Evolutionary conservation across 306 rosid species (phyloP), one percentile per base, ranked within the genome.

Genomic region (Begonia fuchsioides): DNA sequence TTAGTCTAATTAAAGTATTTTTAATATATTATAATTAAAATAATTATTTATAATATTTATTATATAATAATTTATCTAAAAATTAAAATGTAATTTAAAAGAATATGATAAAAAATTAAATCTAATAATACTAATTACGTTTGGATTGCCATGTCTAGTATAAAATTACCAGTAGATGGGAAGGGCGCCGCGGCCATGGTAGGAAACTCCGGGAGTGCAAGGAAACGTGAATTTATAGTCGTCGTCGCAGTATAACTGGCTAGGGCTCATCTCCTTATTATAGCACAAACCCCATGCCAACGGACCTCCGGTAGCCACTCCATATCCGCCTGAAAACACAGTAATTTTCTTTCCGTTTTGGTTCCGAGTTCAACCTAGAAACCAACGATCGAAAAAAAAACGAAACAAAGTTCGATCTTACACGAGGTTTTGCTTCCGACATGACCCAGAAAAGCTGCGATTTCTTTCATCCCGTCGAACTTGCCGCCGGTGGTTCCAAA

Each of bases 231-330:
- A 48, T 58, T 88, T 88, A 81, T 41, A 83, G 61, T 70, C 74
- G 26, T 88, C 97, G 47, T 88, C 95, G 54, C 97, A 88, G 63
- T 88, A 88, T 43, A 54, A n/a, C 53, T 83, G 75, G 74, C 78
- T 72, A 18, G 95, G 97, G 67, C 97, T 88, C 81, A 80, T 71
- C 71, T 88, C 97, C 65, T 71, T 86, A 71, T 83, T 88, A 73
- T 74, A 88, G 71, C 97, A 88, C n/a, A 88, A 78, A 48, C 97
- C 97, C 83, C 83, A 88, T 18, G 97, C 95, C 51, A 70, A 60
- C 32, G 97, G 95, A 47, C 97, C 97, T 57, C 97, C 97, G 2
- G 95, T 80, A 44, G 90, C 93, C 69, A 88, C 97, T 68, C 93
- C 97, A 72, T 76, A 88, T 17, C 97, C 97, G 74, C 97, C 97